Base-by-base conservation (phyloP, 2,329 filamentous ascomycete genomes). In the Laburnicola sp. region DNA sequence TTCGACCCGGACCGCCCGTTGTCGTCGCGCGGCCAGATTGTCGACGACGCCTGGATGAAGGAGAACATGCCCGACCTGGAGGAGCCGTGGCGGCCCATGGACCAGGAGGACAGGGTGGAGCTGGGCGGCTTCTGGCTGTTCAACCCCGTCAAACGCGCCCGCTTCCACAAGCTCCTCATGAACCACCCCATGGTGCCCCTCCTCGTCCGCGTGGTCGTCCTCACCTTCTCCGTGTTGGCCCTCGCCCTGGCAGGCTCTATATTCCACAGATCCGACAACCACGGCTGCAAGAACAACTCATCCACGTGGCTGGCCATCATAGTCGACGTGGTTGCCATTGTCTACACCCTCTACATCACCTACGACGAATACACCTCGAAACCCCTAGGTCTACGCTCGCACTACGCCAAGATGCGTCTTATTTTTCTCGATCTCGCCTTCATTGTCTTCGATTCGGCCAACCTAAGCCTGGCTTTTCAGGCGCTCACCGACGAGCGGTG, bases 351-450 rank as follows among this genome's bases (percentile, higher is more conserved):
- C 42, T 97, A 96, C 75, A 94, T 97, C 76, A 95, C 92, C 23
- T 96, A 87, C 76, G 94, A 99, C 69, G 94, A 99, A 75, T 97
- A 97, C 75, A 94, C 90, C 4, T 90, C 91, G 27, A 95, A 95
- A 70, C 94, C 95, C 22, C 79, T 99, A 21, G 94, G 94, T 1
- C 78, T 99, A 53, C 88, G 95, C 37, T 86, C 86, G 5, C 86
- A 91, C 7, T 86, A 86, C 50, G 87, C 90, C 42, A 99, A 99
- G 72, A 88, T 96, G 58, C 85, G 89, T 10, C 83, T 99, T 43
- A 89, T 97, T 53, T 84, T 99, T 48, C 82, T 96, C 50, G 94
- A 99, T 74, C 80, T 99, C 3, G 86, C 97, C 65, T 99, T 99
- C 71, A 96, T 99, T 66, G 92, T 97, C 36, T 96, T 99, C 76